Evolutionary conservation across 192 early-diverging fungal species (phyloP), one percentile per base, ranked within the genome.

Genomic region (Rhizophagus sp.): DNA sequence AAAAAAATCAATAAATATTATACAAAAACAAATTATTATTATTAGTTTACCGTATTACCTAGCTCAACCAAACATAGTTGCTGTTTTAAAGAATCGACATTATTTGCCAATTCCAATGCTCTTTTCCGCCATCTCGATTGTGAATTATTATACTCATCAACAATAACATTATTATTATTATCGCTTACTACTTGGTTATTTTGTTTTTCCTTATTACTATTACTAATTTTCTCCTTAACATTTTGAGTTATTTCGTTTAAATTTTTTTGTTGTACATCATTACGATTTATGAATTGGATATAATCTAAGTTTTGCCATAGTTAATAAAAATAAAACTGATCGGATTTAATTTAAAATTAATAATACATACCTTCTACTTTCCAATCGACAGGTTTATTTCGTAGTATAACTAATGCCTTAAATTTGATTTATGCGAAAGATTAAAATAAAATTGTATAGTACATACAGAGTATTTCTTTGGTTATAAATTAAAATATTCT

Each of bases 351-450:
- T 41, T 41, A 5, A 8, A 41, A 41, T 41, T 0, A 41, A 41
- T 9, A 41, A 41, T 41, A 41, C 39, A 47, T 64, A 27, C 63
- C 63, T 12, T 64, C n/a, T 12, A 64, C 10, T 25, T n/a, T 64
- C 63, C 63, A 64, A 64, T 27, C 63, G 11, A 64, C 63, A 27
- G 63, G 63, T 24, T 64, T 64, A 64, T 64, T 64, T 64, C 25
- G 63, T 9, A 64, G 8, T 64, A 64, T 64, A 9, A 64, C 8
- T 27, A 64, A 64, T 25, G 63, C 63, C 63, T 64, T 64, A 12
- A 64, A 27, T 64, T 24, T 47, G 44, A 47, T n/a, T n/a, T n/a
- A n/a, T n/a, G n/a, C n/a, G n/a, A n/a, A 5, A 39, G 36, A 63
- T 11, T 63, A 63, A 63, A 63, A 19, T 19, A 9, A 19, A 19